phyloP scores from a whole-genome alignment of 2,329 filamentous ascomycete species.

The Achaetomium macrosporum region DNA sequence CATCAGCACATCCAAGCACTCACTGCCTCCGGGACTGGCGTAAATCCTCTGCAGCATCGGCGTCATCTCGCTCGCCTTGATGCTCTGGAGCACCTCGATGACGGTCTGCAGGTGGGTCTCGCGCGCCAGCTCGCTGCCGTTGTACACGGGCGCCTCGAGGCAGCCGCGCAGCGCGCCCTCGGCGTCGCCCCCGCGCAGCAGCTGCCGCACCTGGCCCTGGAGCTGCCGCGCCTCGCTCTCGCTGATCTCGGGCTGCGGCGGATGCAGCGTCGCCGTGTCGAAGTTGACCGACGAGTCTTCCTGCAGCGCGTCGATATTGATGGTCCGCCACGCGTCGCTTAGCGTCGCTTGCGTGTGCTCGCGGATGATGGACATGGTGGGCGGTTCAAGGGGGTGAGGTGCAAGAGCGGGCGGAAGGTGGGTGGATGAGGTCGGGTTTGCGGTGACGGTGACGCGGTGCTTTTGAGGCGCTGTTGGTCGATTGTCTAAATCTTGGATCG shows the following conservation, averaged over 20 bases:
- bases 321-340: constrained; percentile 70
- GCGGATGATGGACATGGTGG: constrained; percentile 60
- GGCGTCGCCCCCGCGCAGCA: constrained; percentile 77
- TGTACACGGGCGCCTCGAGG: constrained; percentile 78
- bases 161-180: constrained; percentile 81
- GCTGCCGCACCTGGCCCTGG: constrained; percentile 76
- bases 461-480: neutral
- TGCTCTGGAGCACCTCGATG: constrained; percentile 89
- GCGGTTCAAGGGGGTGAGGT: neutral
- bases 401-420: neutral
- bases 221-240: constrained; percentile 74
- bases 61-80: constrained; percentile 93
- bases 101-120: constrained; percentile 84
- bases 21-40: constrained; percentile 68
- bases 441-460: neutral
- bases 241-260: constrained; percentile 65
- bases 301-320: constrained; percentile 88
- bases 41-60: constrained; percentile 80
- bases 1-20: constrained; percentile 88
- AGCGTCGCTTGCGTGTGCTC: constrained; percentile 56
- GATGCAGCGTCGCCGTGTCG: constrained; percentile 75
- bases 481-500: neutral
- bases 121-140: constrained; percentile 52
- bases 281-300: constrained; percentile 91
- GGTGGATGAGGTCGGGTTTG: neutral